These are phyloP conservation scores for Candida xyloterini DNA, from an alignment of 805 yeast genomes.

Conservation along the genomic window DNA sequence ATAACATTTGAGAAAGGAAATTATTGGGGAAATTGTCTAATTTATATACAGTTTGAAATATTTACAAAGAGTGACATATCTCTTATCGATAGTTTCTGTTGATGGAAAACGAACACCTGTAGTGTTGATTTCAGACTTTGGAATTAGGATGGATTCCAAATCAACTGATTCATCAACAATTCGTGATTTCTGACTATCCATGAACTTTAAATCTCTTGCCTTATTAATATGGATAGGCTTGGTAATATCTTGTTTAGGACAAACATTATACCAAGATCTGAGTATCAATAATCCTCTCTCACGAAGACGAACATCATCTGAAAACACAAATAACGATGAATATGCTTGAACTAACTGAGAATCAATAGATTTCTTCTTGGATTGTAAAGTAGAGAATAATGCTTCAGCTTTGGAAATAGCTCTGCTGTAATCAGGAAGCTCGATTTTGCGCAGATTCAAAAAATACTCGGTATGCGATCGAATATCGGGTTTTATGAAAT, in stretches of 20 bases:
- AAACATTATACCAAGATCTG: slow-evolving; percentile 29
- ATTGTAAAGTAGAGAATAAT: slow-evolving; percentile 22
- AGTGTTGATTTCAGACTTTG: neutral
- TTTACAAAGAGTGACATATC: slow-evolving; percentile 4
- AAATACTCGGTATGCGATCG: slow-evolving; percentile 35
- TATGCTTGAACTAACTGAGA: slow-evolving; percentile 24
- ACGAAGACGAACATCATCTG: slow-evolving; percentile 26
- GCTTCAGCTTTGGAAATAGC: slow-evolving; percentile 23
- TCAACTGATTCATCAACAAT: neutral
- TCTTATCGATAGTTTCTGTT: neutral
- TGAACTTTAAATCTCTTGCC: neutral
- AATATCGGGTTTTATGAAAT: slow-evolving; percentile 30
- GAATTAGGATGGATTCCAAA: slow-evolving; percentile 2
- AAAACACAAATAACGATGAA: slow-evolving; percentile 24
- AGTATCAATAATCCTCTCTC: slow-evolving; percentile 27
- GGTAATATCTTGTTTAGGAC: slow-evolving; percentile 22
- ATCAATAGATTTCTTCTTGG: slow-evolving; percentile 19
- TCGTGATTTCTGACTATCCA: slow-evolving; percentile 2
- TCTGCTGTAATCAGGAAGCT: slow-evolving; percentile 10
- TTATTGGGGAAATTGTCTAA: slow-evolving; percentile 1
- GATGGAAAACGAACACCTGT: neutral
- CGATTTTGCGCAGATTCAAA: slow-evolving; percentile 16
- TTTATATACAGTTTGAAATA: slow-evolving; percentile 3
- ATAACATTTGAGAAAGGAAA: slow-evolving; percentile 1
- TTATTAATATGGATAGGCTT: neutral